phyloP scores from a whole-genome alignment of 768 basidiomycete genomes.

The Hebeloma cylindrosporum region DNA sequence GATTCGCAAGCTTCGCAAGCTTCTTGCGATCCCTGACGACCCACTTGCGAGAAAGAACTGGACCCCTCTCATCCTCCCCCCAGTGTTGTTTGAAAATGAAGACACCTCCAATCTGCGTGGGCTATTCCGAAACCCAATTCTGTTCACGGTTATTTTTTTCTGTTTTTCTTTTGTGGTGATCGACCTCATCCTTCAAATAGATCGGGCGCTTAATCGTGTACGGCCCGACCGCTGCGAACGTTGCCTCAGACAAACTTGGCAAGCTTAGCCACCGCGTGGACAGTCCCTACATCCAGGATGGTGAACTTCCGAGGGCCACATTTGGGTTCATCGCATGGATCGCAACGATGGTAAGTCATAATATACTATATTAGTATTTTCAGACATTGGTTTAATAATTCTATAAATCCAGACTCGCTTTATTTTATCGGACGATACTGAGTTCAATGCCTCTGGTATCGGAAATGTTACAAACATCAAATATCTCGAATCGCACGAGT shows the following conservation, averaged over 20 bases:
- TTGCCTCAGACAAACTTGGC: background rate
- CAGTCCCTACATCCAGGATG: no score
- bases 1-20: background rate
- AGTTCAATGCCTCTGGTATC: background rate
- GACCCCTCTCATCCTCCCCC: background rate
- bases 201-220: background rate
- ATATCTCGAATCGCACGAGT: background rate
- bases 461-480: background rate
- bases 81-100: background rate
- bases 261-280: background rate
- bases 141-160: background rate
- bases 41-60: no score
- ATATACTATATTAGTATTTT: background rate
- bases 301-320: background rate
- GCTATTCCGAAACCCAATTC: background rate
- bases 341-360: background rate
- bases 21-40: background rate
- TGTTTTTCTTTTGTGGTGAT: background rate
- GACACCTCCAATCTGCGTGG: background rate
- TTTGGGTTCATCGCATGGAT: background rate
- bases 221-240: background rate
- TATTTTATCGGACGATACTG: background rate
- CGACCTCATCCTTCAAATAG: background rate
- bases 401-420: background rate
- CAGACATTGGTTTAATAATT: background rate